A percentile compares a stretch with the other conserved stretches of the same genome.
phyloP scores from a whole-genome alignment of 805 yeast genomes.

The Saccharomycopsis sp. region DNA sequence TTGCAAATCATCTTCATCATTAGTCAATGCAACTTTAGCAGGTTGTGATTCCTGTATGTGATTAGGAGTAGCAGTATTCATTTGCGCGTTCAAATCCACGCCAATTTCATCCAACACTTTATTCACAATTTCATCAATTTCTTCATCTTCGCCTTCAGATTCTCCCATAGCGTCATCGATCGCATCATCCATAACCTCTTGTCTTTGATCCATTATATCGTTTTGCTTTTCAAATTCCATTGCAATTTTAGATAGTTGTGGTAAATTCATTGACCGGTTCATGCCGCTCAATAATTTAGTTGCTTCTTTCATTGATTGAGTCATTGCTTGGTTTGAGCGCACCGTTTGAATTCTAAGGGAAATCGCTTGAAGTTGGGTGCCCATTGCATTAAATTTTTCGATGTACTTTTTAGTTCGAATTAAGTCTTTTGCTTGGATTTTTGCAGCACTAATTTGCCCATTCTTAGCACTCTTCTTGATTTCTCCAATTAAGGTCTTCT shows the following conservation, averaged over 20 bases:
- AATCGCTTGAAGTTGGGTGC: constrained; percentile 92
- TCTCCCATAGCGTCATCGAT: constrained; percentile 94
- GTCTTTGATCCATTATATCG: constrained; percentile 97
- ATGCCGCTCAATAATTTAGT: constrained; percentile 75
- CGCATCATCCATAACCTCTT: constrained; percentile 98
- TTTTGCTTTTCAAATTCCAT: constrained; percentile 93
- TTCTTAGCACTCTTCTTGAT: constrained; percentile 87
- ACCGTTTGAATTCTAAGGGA: constrained; percentile 86
- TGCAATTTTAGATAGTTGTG: constrained; percentile 80
- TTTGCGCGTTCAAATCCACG: constrained; percentile 58
- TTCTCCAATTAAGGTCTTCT: constrained; percentile 76
- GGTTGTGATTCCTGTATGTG: constrained; percentile 24
- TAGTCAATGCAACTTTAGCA: constrained; percentile 47
- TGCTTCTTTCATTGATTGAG: constrained; percentile 90
- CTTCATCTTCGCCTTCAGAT: constrained; percentile 79
- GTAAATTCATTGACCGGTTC: constrained; percentile 87
- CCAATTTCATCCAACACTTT: constrained; percentile 96
- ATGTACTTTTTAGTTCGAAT: constrained; percentile 79
- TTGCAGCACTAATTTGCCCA: constrained; percentile 84
- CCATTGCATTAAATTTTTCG: constrained; percentile 86
- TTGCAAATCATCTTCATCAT: constrained; percentile 77
- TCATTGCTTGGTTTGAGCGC: constrained; percentile 92
- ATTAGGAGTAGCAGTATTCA: constrained; percentile 37
- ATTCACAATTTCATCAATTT: constrained; percentile 83
- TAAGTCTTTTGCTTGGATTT: constrained; percentile 92